Evolutionary conservation across 164 flowering plant genomes (phyloP).

Genomic region (Kalanchoe fedtschenkoi): DNA sequence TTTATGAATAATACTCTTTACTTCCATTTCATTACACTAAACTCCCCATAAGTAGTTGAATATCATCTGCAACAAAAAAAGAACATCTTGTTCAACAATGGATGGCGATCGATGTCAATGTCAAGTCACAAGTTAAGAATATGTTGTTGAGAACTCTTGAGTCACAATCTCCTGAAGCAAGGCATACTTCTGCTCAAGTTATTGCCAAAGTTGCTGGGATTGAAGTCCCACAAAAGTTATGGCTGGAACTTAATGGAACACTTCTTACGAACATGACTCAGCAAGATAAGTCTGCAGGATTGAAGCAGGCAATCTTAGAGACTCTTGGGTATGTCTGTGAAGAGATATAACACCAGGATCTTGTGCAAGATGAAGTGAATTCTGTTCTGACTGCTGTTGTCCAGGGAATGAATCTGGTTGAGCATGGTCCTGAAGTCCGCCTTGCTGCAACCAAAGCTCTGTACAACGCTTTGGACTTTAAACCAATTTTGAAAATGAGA

Average conservation of each 20-base stretch:
- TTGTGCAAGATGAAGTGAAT: constrained; percentile 50
- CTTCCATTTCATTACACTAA: too few species aligned
- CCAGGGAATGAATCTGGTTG: constrained; percentile 42
- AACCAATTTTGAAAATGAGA: too few species aligned
- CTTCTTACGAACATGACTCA: too few species aligned
- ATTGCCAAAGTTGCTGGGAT: constrained; percentile 50
- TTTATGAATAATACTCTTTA: too few species aligned
- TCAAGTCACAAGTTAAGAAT: constrained; percentile 32
- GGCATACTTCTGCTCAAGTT: constrained; percentile 52
- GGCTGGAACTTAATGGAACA: constrained; percentile 48
- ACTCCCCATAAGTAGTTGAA: too few species aligned
- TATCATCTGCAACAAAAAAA: constrained; percentile 33
- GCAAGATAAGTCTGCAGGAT: constrained; percentile 28
- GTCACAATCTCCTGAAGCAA: too few species aligned
- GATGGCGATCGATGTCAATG: constrained; percentile 30
- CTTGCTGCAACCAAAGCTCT: too few species aligned
- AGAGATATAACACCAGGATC: constrained; percentile 45
- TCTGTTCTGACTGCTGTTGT: too few species aligned
- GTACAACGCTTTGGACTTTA: constrained; percentile 49
- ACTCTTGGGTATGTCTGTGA: constrained; percentile 56
- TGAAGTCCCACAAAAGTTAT: constrained; percentile 48
- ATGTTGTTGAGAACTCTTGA: constrained; percentile 36
- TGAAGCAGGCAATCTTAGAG: constrained; percentile 44
- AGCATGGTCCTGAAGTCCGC: constrained; percentile 34
- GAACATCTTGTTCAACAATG: constrained; percentile 45